Percentiles rank a stretch among this genome's conserved stretches.
phyloP scores from a whole-genome alignment of 352 stramenopile genomes.

The Pythium periplocum region DNA sequence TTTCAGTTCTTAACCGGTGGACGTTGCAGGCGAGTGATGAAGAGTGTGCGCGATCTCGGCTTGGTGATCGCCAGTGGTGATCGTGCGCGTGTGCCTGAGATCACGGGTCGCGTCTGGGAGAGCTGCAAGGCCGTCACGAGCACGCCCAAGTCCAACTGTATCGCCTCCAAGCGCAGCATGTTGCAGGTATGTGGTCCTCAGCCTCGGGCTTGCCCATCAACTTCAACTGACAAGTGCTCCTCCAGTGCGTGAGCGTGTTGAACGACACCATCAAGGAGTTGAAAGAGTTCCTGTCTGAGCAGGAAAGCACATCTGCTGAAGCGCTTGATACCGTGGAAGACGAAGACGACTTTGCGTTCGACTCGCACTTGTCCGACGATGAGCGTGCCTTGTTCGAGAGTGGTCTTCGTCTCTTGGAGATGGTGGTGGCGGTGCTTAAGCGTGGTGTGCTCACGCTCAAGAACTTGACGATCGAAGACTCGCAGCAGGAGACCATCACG shows the following conservation, averaged over 20 bases:
- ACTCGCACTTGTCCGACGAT: slow-evolving; percentile 61
- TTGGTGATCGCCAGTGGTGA: slow-evolving; percentile 41
- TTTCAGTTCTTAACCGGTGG: too few relatives aligned
- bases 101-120: slow-evolving; percentile 83
- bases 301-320: slow-evolving; percentile 18
- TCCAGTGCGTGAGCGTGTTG: slow-evolving; percentile 69
- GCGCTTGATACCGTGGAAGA: slow-evolving; percentile 48
- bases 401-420: slow-evolving; percentile 62
- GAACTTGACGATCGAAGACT: slow-evolving; percentile 52
- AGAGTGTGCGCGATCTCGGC: slow-evolving; percentile 58
- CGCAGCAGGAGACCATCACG: slow-evolving; percentile 50
- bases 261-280: slow-evolving; percentile 81
- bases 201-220: too few relatives aligned
- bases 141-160: slow-evolving; percentile 83
- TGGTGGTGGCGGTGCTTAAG: slow-evolving; percentile 75
- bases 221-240: not conserved
- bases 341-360: slow-evolving; percentile 74
- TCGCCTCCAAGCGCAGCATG: slow-evolving; percentile 83
- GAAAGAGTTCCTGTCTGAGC: slow-evolving; percentile 61
- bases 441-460: slow-evolving; percentile 78
- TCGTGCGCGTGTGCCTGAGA: slow-evolving; percentile 48
- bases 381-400: slow-evolving; percentile 65
- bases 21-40: slow-evolving; percentile 54
- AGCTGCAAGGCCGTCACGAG: slow-evolving; percentile 44
- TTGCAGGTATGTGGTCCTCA: slow-evolving; percentile 41